Conservation (phyloP, 495 filamentous ascomycete genomes). For the Penicillium egyptiacum region DNA sequence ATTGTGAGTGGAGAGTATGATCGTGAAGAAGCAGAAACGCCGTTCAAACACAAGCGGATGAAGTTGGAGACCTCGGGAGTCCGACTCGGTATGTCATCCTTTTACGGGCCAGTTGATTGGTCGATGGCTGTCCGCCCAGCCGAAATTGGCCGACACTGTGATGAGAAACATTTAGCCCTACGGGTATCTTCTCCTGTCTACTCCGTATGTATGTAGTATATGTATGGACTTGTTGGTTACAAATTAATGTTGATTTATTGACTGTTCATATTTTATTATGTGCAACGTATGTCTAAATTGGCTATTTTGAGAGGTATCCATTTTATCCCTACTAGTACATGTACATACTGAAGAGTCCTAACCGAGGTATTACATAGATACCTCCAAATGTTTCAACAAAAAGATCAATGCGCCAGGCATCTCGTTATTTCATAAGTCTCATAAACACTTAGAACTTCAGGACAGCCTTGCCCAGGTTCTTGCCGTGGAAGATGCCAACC, state of each 20-base stretch:
- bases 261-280: background rate
- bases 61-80: constrained; percentile 50
- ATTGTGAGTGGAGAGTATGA: constrained; percentile 35
- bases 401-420: constrained; percentile 16
- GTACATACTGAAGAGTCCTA: constrained; percentile 2
- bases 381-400: constrained; percentile 5
- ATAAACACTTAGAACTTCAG: constrained; percentile 59
- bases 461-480: constrained; percentile 92
- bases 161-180: constrained; percentile 30
- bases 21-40: constrained; percentile 24
- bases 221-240: background rate
- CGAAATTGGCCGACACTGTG: constrained; percentile 43
- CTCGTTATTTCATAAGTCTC: constrained; percentile 16
- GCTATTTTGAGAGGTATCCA: background rate
- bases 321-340: background rate
- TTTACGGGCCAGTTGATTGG: constrained; percentile 46
- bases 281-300: background rate
- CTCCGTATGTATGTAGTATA: background rate
- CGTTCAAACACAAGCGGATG: constrained; percentile 33
- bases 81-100: constrained; percentile 47
- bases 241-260: background rate
- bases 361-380: constrained; percentile 9
- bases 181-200: constrained; percentile 2
- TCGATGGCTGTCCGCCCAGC: constrained; percentile 39
- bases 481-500: constrained; percentile 81